Evolutionary conservation across 768 basidiomycete species (phyloP).

Genomic region (Pleurotus pulmonarius): DNA sequence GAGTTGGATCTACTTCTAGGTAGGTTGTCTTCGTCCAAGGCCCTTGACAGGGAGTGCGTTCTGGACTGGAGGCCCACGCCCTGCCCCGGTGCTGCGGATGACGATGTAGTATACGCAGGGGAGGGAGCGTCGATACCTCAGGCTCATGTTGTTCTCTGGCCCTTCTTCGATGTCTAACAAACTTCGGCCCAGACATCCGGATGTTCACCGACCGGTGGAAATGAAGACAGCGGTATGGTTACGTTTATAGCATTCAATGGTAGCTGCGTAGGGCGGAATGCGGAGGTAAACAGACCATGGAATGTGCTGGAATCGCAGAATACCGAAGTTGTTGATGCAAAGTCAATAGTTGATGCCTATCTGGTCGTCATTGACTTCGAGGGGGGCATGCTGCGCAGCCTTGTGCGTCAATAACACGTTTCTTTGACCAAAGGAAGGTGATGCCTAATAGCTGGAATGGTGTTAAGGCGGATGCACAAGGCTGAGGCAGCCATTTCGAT

Average conservation of each 20-base stretch:
- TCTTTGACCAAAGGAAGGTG: not conserved
- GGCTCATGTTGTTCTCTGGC: no score
- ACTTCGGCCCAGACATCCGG: not conserved
- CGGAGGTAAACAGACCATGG: constrained; percentile 4
- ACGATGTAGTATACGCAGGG: not conserved
- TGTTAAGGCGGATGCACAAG: constrained; percentile 2
- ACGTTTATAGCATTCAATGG: not conserved
- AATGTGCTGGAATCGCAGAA: constrained; percentile 6
- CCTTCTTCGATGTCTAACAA: no score
- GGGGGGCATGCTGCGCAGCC: constrained; percentile 4
- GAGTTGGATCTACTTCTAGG: not conserved
- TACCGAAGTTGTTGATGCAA: not conserved
- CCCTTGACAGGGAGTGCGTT: not conserved
- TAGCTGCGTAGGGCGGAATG: constrained; percentile 1
- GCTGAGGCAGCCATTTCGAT: not conserved
- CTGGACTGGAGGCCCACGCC: not conserved
- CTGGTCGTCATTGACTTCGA: not conserved
- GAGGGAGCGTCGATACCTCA: no score
- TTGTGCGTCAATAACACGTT: not conserved
- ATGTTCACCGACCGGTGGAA: not conserved
- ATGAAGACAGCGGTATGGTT: not conserved
- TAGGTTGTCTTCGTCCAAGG: not conserved
- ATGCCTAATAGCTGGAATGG: not conserved
- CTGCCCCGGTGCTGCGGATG: not conserved
- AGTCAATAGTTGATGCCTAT: not conserved